Base-by-base conservation (phyloP, 805 yeast species). In the Candida maris region DNA sequence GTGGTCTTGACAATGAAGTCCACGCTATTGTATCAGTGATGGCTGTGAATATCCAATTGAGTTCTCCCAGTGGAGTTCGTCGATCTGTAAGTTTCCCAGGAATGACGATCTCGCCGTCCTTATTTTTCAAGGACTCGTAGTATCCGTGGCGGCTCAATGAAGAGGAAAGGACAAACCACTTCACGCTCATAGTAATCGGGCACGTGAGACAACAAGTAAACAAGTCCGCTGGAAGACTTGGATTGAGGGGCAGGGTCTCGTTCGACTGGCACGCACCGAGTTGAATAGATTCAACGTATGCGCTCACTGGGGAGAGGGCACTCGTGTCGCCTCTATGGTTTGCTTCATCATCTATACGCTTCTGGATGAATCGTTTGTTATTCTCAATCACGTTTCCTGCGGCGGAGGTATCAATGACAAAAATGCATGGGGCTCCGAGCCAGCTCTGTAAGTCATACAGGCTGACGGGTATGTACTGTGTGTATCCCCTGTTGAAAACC, bases 11-110 rank as follows among this genome's bases (percentile, higher is more conserved):
- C 24, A 93, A 63, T 3, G 89, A 77, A 0, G 96, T 86, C 97
- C 97, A 93, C 2, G 98, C 98, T 35, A 93, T 91, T 0, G 97
- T 91, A 59, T 93, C 98, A 3, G 97, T 91, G 26, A 93, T 87
- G 2, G 98, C 97, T 1, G 97, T 93, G 62, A 91, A 93, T 22
- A 93, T 91, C 97, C 97, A 93, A 58, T 87, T 88, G 37, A 93
- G 70, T 57, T 93, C 98, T 23, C 98, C 98, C 29, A 93, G 64
- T 1, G 97, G 97, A 0, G 97, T 93, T 44, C 96, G 71, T 54
- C 97, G 73, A 56, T 93, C 98, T 3, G 96, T 85, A 31, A 88
- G 66, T 45, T 84, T 81, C 2, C 97, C 97, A 0, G 97, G 97
- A 12, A 91, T 85, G 23, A 75, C 72, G 26, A 89, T 73, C 42